Base-by-base conservation (phyloP, 192 early-diverging fungal genomes). In the Backusella mclennaniae region DNA sequence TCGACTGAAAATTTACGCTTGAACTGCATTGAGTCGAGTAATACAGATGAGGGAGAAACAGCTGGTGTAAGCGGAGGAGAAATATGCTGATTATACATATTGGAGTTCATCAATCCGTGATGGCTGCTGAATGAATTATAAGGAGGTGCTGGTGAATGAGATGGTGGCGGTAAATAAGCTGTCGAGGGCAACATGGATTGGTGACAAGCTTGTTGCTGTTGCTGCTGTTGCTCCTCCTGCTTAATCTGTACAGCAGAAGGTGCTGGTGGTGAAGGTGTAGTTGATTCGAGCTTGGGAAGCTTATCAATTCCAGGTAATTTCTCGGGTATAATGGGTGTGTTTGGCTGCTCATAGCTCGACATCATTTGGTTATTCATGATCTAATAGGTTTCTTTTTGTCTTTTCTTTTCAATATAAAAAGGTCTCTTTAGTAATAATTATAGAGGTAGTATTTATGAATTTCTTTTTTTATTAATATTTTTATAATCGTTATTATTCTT, bases 41-140 rank as follows among this genome's bases (percentile, higher is more conserved):
- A 46, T 46, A 79, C 75, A 19, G 74, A 73, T 6, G 80, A 77
- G 53, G 80, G 80, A 15, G 80, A 82, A 5, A 82, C 76, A 14
- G 80, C 80, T 38, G 80, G 80, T 2, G 80, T 82, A 42, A 82
- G 66, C 14, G 80, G 80, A 70, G 80, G 80, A 19, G 80, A 82
- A 29, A 82, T 67, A 42, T 78, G 46, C 35, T 82, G 73, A 26
- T 72, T 53, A 17, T 66, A 59, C 29, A 69, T 17, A 74, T 35
- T 26, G 33, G 66, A 35, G 15, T 49, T 66, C 14, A 76, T 69
- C 41, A 49, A 49, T 7, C 23, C 36, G 0, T 46, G 38, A 11
- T 35, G 46, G 46, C 46, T 49, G 19, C 46, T 76, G 74, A 44
- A 67, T 17, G 75, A n/a, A 26, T 41, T 67, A 4, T 79, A 67